Percentiles rank a stretch among this genome's conserved stretches.
These are phyloP conservation scores for Phalaenopsis hybrid DNA, from an alignment of 116 monocot species.

Conservation along the genomic window DNA sequence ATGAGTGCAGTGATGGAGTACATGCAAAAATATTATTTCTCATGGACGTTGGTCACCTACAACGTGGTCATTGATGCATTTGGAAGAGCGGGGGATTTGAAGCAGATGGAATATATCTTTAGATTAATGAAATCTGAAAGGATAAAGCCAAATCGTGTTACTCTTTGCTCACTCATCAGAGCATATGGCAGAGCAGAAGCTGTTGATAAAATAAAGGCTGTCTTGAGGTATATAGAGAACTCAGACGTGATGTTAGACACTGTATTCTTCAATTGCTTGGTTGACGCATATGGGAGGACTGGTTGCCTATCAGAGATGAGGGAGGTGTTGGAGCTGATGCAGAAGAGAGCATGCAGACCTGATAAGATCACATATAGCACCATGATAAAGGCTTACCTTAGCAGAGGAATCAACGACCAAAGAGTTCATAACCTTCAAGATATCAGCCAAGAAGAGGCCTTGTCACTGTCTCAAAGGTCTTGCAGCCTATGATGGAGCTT, in stretches of 20 bases:
- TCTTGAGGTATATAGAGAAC: slow-evolving; percentile 69
- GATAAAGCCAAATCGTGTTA: slow-evolving; percentile 84
- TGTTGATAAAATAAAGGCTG: slow-evolving; percentile 58
- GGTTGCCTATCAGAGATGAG: slow-evolving; percentile 83
- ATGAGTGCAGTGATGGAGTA: slow-evolving; percentile 98
- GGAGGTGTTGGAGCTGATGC: slow-evolving; percentile 82
- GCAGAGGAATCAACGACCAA: slow-evolving; percentile 55
- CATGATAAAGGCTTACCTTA: slow-evolving; percentile 79
- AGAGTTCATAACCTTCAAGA: slow-evolving; percentile 46
- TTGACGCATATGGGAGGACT: slow-evolving; percentile 82
- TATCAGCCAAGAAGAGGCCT: background rate
- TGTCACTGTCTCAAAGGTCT: background rate
- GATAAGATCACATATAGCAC: slow-evolving; percentile 83
- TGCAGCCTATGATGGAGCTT: background rate
- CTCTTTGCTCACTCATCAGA: slow-evolving; percentile 77
- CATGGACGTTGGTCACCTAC: slow-evolving; percentile 91
- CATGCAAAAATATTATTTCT: slow-evolving; percentile 93
- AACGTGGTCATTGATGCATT: slow-evolving; percentile 95
- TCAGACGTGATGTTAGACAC: slow-evolving; percentile 70
- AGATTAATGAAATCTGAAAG: slow-evolving; percentile 86
- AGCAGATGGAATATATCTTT: slow-evolving; percentile 90
- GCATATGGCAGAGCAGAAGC: slow-evolving; percentile 69
- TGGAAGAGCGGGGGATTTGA: slow-evolving; percentile 73
- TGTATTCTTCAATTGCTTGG: slow-evolving; percentile 85
- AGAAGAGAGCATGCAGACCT: slow-evolving; percentile 51